Evolutionary conservation across 306 rosid species (phyloP).

Genomic region (Rosa lucieae): DNA sequence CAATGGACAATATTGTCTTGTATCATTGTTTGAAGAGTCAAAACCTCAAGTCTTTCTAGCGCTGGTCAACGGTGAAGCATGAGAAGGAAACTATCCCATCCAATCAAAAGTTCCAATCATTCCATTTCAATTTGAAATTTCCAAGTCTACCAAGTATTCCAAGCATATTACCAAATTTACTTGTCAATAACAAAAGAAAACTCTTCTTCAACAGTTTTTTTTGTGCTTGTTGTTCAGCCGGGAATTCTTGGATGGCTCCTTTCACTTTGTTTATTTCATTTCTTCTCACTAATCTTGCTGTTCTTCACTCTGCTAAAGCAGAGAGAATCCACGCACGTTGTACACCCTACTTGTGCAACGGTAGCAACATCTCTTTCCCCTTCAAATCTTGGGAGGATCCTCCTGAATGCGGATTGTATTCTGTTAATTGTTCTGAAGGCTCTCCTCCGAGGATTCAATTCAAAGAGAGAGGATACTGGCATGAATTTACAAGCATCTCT

Average conservation of each 20-base stretch:
- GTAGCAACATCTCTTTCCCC: accelerated
- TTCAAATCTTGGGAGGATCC: accelerated
- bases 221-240: neutral
- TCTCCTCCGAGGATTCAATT: neutral
- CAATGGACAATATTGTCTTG: neutral
- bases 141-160: too few species aligned
- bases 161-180: too few species aligned
- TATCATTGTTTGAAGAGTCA: neutral
- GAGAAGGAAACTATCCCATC: neutral
- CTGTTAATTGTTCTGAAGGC: neutral
- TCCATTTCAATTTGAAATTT: neutral
- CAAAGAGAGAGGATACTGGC: neutral
- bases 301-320: neutral
- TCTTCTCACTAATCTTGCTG: slow-evolving; percentile 9
- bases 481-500: neutral
- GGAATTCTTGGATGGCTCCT: slow-evolving; percentile 14
- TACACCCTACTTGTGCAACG: neutral
- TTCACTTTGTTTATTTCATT: neutral
- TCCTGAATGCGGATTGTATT: neutral
- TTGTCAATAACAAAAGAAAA: neutral
- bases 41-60: neutral
- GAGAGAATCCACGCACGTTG: neutral
- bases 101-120: neutral
- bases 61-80: neutral
- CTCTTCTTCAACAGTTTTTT: neutral